phyloP scores from a whole-genome alignment of 371 early-diverging fungal genomes.

The Mucor irregularis region DNA sequence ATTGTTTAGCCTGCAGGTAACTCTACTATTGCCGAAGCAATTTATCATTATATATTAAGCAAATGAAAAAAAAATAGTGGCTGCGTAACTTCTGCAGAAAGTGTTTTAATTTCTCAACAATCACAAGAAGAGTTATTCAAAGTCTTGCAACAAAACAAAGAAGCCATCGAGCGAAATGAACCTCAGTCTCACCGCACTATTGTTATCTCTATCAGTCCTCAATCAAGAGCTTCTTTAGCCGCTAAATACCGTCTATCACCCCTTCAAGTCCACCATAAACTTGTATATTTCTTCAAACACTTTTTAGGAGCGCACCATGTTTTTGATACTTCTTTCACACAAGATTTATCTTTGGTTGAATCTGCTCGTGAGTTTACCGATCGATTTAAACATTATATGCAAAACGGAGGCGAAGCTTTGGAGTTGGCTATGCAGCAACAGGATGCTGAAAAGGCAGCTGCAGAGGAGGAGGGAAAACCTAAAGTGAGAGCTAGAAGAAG shows the following conservation, averaged over 20 bases:
- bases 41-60: background rate
- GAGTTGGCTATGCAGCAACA: slow-evolving; percentile 36
- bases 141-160: slow-evolving; percentile 68
- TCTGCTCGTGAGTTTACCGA: slow-evolving; percentile 89
- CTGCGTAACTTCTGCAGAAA: slow-evolving; percentile 97
- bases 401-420: slow-evolving; percentile 42
- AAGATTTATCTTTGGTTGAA: slow-evolving; percentile 84
- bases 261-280: slow-evolving; percentile 58
- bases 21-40: background rate
- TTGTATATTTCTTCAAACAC: slow-evolving; percentile 66
- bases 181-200: slow-evolving; percentile 56
- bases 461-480: slow-evolving; percentile 16
- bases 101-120: slow-evolving; percentile 89
- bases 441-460: slow-evolving; percentile 22
- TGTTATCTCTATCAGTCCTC: slow-evolving; percentile 88
- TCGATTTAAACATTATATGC: slow-evolving; percentile 56
- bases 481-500: slow-evolving; percentile 27
- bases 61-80: slow-evolving; percentile 81
- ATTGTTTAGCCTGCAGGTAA: slow-evolving; percentile 97
- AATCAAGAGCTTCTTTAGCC: slow-evolving; percentile 88
- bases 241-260: slow-evolving; percentile 75
- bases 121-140: slow-evolving; percentile 84
- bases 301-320: slow-evolving; percentile 82
- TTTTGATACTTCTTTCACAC: slow-evolving; percentile 85
- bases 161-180: slow-evolving; percentile 42